These are phyloP conservation scores for Diversispora epigaea DNA, from an alignment of 192 early-diverging fungal species.

Conservation along the genomic window DNA sequence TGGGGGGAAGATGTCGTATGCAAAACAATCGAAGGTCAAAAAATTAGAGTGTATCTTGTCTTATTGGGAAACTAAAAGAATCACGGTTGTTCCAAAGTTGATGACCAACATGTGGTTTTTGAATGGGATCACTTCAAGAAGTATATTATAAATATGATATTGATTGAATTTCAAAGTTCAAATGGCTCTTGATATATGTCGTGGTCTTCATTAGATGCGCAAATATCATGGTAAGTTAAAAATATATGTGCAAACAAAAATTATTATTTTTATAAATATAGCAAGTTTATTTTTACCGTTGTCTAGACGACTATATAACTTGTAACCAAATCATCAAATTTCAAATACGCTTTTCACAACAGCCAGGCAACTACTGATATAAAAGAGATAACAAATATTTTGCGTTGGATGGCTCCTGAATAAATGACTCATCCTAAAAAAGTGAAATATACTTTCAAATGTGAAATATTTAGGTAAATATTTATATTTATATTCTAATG, in stretches of 20 bases:
- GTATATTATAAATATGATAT: neutral
- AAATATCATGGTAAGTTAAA: conserved; percentile 25
- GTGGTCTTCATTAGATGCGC: conserved; percentile 24
- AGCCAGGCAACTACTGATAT: conserved; percentile 1
- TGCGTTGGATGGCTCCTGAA: conserved; percentile 29
- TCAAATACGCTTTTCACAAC: neutral
- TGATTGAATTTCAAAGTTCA: neutral
- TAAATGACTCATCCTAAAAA: neutral
- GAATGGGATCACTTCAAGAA: conserved; percentile 8
- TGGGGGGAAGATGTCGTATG: neutral
- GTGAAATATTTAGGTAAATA: conserved; percentile 23
- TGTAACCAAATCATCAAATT: conserved; percentile 13
- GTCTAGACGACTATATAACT: neutral
- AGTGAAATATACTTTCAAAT: conserved; percentile 16
- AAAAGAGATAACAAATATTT: neutral
- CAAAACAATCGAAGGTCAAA: too few relatives aligned
- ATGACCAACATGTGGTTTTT: neutral
- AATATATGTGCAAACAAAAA: too few relatives aligned
- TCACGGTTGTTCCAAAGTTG: neutral
- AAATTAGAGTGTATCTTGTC: neutral
- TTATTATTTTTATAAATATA: neutral
- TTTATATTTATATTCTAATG: too few relatives aligned
- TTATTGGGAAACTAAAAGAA: conserved; percentile 1
- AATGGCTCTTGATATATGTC: conserved; percentile 20
- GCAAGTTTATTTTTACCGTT: neutral